Base-by-base conservation (phyloP, 306 rosid genomes). In the Hippophae rhamnoides region DNA sequence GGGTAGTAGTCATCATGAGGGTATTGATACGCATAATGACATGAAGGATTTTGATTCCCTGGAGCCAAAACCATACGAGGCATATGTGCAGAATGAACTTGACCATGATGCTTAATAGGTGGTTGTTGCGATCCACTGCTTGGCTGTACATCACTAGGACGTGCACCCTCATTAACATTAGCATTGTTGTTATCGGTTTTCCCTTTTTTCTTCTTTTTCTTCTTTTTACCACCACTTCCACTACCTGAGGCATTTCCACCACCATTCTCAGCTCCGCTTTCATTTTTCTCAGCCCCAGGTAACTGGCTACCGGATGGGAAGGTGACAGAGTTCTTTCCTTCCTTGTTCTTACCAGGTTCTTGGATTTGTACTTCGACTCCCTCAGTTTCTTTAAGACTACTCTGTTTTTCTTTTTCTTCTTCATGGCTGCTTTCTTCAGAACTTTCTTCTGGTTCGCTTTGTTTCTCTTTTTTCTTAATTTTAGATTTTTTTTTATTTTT, bases 161-260 rank as follows among this genome's bases (percentile, higher is more conserved):
- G 73, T 60, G 62, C 81, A 8, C 62, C 76, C n/a, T 69, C 80
- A 1, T 57, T 12, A 64, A 54, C 43, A 64, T 40, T 27, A 13
- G 69, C 63, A 31, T 31, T 31, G 38, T 57, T 69, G 5, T 11
- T 54, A 9, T 10, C 45, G 41, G 50, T 79, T 48, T 62, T 69
- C 58, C 64, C 70, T 44, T 69, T 86, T 26, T 73, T 83, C 72
- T 79, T 84, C 52, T 58, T 75, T 62, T 72, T 84, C 58, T 65
- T 74, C 83, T 51, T 84, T 57, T 64, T 80, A 1, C 70, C 67
- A 26, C 85, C 84, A 3, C 70, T 40, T 3, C 77, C 65, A 38
- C 64, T 47, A n/a, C 73, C 54, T 0, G 67, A 48, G 7, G 44
- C 56, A 11, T 31, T 60, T 1, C 10, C 14, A 5, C 63, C 70